Conservation (phyloP, 352 stramenopile species). For the Pythium brassicae region DNA sequence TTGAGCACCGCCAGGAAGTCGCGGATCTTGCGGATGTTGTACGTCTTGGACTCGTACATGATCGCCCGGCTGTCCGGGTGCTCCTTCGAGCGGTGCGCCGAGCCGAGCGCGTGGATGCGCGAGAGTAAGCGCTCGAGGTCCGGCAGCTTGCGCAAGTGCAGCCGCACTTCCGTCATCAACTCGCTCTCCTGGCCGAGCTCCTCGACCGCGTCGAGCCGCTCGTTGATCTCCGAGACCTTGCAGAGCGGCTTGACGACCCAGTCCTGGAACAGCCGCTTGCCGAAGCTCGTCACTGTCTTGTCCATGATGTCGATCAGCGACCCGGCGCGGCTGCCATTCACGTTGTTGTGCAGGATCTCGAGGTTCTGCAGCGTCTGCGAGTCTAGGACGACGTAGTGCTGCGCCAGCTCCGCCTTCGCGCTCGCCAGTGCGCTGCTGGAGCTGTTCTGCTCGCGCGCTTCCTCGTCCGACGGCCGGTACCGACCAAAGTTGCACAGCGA, state of each 20-base stretch:
- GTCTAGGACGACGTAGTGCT: constrained; percentile 93
- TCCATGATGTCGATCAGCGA: constrained; percentile 91
- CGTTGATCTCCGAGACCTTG: constrained; percentile 92
- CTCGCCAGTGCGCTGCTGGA: constrained; percentile 10
- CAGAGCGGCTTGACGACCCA: constrained; percentile 98
- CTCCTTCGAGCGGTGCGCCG: constrained; percentile 64
- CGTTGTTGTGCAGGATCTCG: constrained; percentile 92
- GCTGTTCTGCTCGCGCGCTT: constrained; percentile 16
- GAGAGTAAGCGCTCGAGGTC: constrained; percentile 97
- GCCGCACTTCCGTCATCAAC: constrained; percentile 75
- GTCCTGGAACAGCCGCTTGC: constrained; percentile 92
- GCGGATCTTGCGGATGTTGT: constrained; percentile 97
- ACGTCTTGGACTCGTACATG: constrained; percentile 96
- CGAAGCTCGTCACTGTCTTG: constrained; percentile 92
- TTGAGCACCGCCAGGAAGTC: constrained; percentile 89
- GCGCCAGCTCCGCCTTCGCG: constrained; percentile 50
- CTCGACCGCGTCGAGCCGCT: constrained; percentile 94
- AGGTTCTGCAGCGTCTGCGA: constrained; percentile 97
- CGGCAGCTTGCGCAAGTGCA: constrained; percentile 87
- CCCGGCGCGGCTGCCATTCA: constrained; percentile 85
- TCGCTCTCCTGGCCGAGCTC: constrained; percentile 84
- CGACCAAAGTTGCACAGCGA: constrained; percentile 72
- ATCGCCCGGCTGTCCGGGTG: constrained; percentile 96
- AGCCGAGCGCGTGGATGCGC: constrained; percentile 95
- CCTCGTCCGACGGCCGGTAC: constrained; percentile 78